phyloP scores from a whole-genome alignment of 257 asterid species.

The Vinca minor region DNA sequence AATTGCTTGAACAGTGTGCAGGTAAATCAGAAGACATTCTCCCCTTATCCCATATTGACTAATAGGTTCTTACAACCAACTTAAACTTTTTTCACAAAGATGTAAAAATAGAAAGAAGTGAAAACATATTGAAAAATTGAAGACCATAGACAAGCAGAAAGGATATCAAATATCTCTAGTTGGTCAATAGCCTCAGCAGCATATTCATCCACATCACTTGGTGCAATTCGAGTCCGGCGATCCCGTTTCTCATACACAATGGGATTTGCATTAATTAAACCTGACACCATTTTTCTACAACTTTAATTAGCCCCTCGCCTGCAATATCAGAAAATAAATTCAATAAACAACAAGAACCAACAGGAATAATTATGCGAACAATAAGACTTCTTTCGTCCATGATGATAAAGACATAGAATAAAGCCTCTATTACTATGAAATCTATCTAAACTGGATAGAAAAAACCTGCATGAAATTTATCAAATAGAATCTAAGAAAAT shows the following conservation, averaged over 20 bases:
- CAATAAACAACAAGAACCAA: too few relatives aligned
- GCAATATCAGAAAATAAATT: constrained; percentile 5
- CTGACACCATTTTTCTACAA: constrained; percentile 46
- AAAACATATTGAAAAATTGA: not conserved
- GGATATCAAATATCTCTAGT: constrained; percentile 87
- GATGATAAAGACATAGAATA: not conserved
- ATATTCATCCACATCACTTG: constrained; percentile 49
- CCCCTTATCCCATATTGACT: not conserved
- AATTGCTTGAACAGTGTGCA: not conserved
- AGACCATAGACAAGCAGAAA: constrained; percentile 19
- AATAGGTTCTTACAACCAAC: not conserved
- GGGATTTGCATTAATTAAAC: constrained; percentile 86
- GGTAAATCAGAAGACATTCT: not conserved
- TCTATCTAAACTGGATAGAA: not conserved
- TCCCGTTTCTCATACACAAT: constrained; percentile 67
- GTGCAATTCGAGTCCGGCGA: constrained; percentile 53
- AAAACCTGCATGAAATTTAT: not conserved
- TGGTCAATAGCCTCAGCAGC: constrained; percentile 64
- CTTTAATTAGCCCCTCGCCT: constrained; percentile 13
- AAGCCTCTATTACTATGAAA: not conserved
- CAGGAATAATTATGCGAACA: too few relatives aligned
- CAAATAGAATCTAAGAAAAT: not conserved
- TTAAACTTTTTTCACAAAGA: not conserved
- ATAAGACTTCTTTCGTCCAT: not conserved
- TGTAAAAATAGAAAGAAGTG: not conserved